Evolutionary conservation across 2,329 filamentous ascomycete species (phyloP), one percentile per base, ranked within the genome.

Genomic region (Trichoderma sp.): DNA sequence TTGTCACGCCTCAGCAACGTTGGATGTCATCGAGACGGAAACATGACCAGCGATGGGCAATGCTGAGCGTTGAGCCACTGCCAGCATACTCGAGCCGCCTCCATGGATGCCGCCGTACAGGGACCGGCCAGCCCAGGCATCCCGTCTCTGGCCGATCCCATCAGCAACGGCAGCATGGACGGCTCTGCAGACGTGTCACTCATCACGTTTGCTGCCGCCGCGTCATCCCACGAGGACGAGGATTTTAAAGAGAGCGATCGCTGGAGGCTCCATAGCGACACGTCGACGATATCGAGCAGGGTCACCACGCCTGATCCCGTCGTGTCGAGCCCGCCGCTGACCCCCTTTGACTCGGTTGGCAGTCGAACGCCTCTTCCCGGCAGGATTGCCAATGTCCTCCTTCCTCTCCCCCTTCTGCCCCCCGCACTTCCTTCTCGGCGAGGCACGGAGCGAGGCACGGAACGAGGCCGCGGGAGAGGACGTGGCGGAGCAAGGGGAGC

Each of bases 231-330:
- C 58, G 75, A 73, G 48, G 73, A 75, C 29, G 71, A 72, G 35
- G 73, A 75, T 53, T 70, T 69, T 50, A 74, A 70, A 64, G 72
- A 71, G 17, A 75, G 75, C 70, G 73, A 75, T 65, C 70, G 71
- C 64, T 75, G 71, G 69, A 71, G 67, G 42, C 67, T 72, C 25
- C 71, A 73, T 22, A 75, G 73, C 57, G 72, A 75, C 66, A 68
- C 73, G 58, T 77, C 76, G 22, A 72, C 73, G n/a, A 68, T 73
- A 29, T 73, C 75, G 7, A 77, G 76, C 68, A 71, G 72, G 59
- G 71, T 70, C 45, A 75, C 75, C 22, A 75, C 74, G 45, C 74
- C 72, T 25, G 73, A 76, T 60, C 71, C 69, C 9, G 70, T 70
- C 35, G 69, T 67, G 34, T 68, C 69, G 3, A 68, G 68, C 34